Percentiles rank a stretch among this genome's conserved stretches.
These are phyloP conservation scores for Glycine soja DNA, from an alignment of 306 rosid genomes.

Conservation along the genomic window DNA sequence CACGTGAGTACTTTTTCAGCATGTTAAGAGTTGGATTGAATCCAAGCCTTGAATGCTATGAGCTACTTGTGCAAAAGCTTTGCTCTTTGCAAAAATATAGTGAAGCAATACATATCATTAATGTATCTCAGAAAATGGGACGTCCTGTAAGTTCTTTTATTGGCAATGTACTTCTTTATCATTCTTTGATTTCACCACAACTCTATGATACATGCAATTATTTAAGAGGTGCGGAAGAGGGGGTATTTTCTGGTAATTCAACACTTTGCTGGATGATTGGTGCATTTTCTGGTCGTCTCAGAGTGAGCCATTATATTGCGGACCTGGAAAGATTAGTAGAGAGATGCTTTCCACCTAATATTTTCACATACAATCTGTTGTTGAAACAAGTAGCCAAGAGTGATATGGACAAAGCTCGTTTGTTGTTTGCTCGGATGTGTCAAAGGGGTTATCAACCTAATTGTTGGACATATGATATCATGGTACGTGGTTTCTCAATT, in stretches of 20 bases:
- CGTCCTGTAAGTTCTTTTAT: slow-evolving; percentile 71
- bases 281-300: slow-evolving; percentile 65
- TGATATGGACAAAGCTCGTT: slow-evolving; percentile 63
- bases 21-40: slow-evolving; percentile 52
- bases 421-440: slow-evolving; percentile 61
- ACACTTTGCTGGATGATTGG: slow-evolving; percentile 65
- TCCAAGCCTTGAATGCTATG: slow-evolving; percentile 72
- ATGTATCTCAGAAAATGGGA: slow-evolving; percentile 64
- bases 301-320: slow-evolving; percentile 46
- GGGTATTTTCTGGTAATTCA: slow-evolving; percentile 50
- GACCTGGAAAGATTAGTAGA: slow-evolving; percentile 66
- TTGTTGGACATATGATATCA: slow-evolving; percentile 65
- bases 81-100: slow-evolving; percentile 55
- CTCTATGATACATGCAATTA: slow-evolving; percentile 59
- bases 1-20: slow-evolving; percentile 53
- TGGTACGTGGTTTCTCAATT: slow-evolving; percentile 61
- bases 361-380: slow-evolving; percentile 76
- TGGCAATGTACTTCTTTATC: slow-evolving; percentile 70
- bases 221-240: slow-evolving; percentile 53
- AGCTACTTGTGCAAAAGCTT: slow-evolving; percentile 58
- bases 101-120: slow-evolving; percentile 61
- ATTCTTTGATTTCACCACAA: slow-evolving; percentile 62
- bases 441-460: slow-evolving; percentile 71
- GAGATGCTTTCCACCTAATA: slow-evolving; percentile 70
- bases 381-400: slow-evolving; percentile 53